phyloP scores from a whole-genome alignment of 1,284 basidiomycete species.

The Porphyrellus sp. region DNA sequence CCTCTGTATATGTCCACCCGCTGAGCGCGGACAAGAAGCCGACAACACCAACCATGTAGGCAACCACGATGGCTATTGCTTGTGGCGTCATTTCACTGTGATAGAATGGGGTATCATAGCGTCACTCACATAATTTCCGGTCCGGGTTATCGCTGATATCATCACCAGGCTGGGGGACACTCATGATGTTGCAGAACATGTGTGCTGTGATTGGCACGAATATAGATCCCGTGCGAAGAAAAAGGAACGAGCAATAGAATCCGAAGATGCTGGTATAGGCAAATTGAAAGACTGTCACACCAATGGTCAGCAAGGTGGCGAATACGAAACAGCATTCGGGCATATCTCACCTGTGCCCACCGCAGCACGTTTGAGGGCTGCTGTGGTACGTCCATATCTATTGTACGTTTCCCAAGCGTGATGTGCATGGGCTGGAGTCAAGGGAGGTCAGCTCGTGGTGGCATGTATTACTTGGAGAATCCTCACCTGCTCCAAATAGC shows the following conservation, averaged over 20 bases:
- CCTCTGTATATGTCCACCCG: constrained; percentile 37
- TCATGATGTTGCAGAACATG: constrained; percentile 93
- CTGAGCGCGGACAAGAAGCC: constrained; percentile 37
- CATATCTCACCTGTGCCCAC: constrained; percentile 55
- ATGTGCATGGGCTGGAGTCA: constrained; percentile 76
- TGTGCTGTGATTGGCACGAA: constrained; percentile 71
- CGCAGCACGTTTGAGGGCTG: constrained; percentile 62
- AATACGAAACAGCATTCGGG: neutral
- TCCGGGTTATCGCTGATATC: constrained; percentile 37
- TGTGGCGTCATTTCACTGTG: constrained; percentile 8
- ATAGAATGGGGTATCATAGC: constrained; percentile 11
- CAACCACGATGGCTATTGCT: constrained; percentile 41
- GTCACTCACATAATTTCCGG: constrained; percentile 37
- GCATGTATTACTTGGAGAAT: neutral
- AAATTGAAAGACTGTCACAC: constrained; percentile 73
- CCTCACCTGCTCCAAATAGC: constrained; percentile 83
- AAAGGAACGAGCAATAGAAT: constrained; percentile 83
- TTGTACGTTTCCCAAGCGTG: constrained; percentile 86
- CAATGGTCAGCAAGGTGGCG: constrained; percentile 7
- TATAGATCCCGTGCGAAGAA: constrained; percentile 73
- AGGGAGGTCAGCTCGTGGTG: constrained; percentile 12
- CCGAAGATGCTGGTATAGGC: constrained; percentile 91
- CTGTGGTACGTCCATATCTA: constrained; percentile 58
- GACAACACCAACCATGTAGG: constrained; percentile 49
- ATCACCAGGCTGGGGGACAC: constrained; percentile 60